Conservation (phyloP, 2,329 filamentous ascomycete species). For the Tolypocladium album region DNA sequence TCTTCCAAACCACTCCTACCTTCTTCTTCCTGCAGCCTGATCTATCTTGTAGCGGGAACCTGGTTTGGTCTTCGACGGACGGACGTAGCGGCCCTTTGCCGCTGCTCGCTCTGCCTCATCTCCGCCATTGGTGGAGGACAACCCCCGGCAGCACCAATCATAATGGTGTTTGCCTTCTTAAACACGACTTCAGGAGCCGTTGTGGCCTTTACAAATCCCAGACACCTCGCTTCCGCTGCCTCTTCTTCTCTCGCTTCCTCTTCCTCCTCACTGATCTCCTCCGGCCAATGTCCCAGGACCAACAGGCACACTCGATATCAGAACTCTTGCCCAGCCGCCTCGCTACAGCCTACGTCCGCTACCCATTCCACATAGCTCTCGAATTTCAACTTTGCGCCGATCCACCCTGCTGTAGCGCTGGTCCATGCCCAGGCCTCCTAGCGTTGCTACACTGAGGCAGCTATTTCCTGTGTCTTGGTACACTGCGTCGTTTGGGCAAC, state of each 20-base stretch:
- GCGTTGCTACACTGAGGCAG: constrained; percentile 2
- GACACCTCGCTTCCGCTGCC: constrained; percentile 12
- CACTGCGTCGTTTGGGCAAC: constrained; percentile 8
- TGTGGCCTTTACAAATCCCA: constrained; percentile 14
- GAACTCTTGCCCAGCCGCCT: neutral
- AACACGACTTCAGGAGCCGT: constrained; percentile 14
- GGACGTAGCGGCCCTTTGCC: constrained; percentile 18
- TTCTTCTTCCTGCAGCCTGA: neutral
- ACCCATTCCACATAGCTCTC: neutral
- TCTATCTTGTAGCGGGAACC: constrained; percentile 1
- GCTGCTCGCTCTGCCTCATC: constrained; percentile 22
- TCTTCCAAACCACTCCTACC: constrained; percentile 2
- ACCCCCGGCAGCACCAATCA: constrained; percentile 23
- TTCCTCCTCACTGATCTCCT: constrained; percentile 1
- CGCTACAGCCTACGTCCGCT: neutral
- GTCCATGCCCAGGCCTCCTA: neutral
- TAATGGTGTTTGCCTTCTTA: constrained; percentile 15
- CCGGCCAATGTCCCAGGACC: neutral
- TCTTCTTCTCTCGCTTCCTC: constrained; percentile 3
- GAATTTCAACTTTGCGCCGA: neutral
- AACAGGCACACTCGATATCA: neutral
- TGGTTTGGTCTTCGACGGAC: constrained; percentile 5
- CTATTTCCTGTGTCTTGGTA: constrained; percentile 6
- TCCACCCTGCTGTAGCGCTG: neutral
- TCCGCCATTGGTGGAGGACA: constrained; percentile 21